Evolutionary conservation across 768 basidiomycete genomes (phyloP), one percentile per base, ranked within the genome.

Genomic region (Nidularia sp.): DNA sequence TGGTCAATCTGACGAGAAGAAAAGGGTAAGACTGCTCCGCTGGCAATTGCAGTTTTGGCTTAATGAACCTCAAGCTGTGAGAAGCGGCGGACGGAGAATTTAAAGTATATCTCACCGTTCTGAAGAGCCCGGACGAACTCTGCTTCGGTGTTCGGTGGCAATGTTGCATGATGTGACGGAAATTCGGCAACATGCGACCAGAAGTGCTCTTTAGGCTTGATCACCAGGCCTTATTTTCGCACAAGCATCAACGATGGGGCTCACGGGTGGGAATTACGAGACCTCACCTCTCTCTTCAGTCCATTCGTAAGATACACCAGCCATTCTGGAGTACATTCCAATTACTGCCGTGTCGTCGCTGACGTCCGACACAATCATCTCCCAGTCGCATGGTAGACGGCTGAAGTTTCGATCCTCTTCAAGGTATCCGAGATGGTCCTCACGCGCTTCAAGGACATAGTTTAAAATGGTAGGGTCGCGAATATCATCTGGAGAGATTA

Each of bases 111-210:
- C 63, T 53, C 53, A 72, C 73, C 73, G 47, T 62, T 55, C 8
- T 46, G 55, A 47, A 75, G 58, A 10, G 69, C 62, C 25, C 65
- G 58, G 5, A 65, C 60, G 47, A 74, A 75, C 39, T 66, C 62
- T 2, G 53, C 49, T 53, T 75, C 73, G 8, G 68, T 57, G 54
- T 62, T 58, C 5, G 64, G 68, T 12, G 73, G 72, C 44, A 75
- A 66, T 32, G 65, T 57, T 10, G 54, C 47, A 53, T 72, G 70
- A 55, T 76, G 75, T 3, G 70, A 71, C 8, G 75, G 75, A 53
- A 70, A 75, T 56, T 74, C 75, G 32, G 71, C 69, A 36, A 76
- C 63, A 54, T 68, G 65, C 12, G 74, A 67, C 75, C 75, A 76
- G 56, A 70, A 76, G 29, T 70, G 62, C 51, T 70, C 66, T 47